These are phyloP conservation scores for Dactylellina cionopaga DNA, from an alignment of 2,329 filamentous ascomycete species.

Conservation along the genomic window DNA sequence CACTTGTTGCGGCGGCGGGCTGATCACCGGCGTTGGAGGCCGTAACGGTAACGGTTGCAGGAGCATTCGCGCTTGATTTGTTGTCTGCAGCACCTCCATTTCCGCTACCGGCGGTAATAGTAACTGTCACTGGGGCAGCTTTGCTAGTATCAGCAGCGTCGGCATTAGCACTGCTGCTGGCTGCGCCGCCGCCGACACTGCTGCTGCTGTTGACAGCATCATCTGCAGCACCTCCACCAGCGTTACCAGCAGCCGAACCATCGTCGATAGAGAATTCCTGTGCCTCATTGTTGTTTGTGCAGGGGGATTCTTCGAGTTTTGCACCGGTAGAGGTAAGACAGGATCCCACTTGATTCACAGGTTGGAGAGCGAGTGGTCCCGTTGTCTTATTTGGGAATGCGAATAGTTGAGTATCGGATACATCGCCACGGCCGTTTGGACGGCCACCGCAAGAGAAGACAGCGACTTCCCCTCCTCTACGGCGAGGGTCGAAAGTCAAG, in stretches of 20 bases:
- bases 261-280: constrained; percentile 62
- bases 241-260: constrained; percentile 16
- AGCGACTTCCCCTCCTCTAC: constrained; percentile 66
- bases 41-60: neutral
- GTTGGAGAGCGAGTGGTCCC: constrained; percentile 63
- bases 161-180: neutral
- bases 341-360: constrained; percentile 63
- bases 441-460: constrained; percentile 70
- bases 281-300: constrained; percentile 60
- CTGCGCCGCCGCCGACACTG: neutral
- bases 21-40: neutral
- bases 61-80: neutral
- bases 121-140: no score
- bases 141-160: no score
- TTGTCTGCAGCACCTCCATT: neutral
- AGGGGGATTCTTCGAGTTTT: constrained; percentile 63
- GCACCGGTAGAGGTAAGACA: constrained; percentile 64
- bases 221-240: neutral
- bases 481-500: constrained; percentile 68
- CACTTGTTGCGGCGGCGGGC: neutral
- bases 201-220: neutral
- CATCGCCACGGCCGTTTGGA: constrained; percentile 66
- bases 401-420: constrained; percentile 67
- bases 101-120: neutral
- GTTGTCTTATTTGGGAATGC: constrained; percentile 61